These are phyloP conservation scores for Alternaria tenuissima DNA, from an alignment of 2,329 filamentous ascomycete genomes.

Conservation along the genomic window DNA sequence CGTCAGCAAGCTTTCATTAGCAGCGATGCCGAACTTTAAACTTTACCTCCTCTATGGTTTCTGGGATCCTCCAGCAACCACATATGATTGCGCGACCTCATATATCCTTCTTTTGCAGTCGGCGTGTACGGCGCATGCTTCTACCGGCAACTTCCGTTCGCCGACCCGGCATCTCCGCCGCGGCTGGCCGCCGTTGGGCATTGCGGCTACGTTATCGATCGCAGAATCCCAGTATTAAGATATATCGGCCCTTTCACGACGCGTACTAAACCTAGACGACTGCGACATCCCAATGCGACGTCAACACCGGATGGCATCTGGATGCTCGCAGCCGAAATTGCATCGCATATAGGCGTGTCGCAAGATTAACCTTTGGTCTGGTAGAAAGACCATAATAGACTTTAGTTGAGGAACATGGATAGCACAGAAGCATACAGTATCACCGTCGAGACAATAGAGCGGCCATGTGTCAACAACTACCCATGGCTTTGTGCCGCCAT, in stretches of 20 bases:
- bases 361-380: background rate
- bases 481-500: background rate
- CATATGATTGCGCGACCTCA: background rate
- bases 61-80: background rate
- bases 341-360: background rate
- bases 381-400: background rate
- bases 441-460: background rate
- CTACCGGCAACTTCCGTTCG: constrained; percentile 8
- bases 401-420: background rate
- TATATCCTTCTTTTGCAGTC: background rate
- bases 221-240: constrained; percentile 15
- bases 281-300: constrained; percentile 29
- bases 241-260: constrained; percentile 5
- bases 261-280: background rate
- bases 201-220: constrained; percentile 11
- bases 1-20: constrained; percentile 10
- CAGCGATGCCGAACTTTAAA: background rate
- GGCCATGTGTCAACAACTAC: background rate
- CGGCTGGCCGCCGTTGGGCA: constrained; percentile 3
- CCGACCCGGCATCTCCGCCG: constrained; percentile 10
- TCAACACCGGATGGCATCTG: constrained; percentile 3
- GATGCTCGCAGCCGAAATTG: constrained; percentile 10
- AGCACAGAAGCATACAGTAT: background rate
- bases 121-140: constrained; percentile 1
- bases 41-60: constrained; percentile 3